These are phyloP conservation scores for Fraxinus dipetala DNA, from an alignment of 305 asterid species.

Conservation along the genomic window DNA sequence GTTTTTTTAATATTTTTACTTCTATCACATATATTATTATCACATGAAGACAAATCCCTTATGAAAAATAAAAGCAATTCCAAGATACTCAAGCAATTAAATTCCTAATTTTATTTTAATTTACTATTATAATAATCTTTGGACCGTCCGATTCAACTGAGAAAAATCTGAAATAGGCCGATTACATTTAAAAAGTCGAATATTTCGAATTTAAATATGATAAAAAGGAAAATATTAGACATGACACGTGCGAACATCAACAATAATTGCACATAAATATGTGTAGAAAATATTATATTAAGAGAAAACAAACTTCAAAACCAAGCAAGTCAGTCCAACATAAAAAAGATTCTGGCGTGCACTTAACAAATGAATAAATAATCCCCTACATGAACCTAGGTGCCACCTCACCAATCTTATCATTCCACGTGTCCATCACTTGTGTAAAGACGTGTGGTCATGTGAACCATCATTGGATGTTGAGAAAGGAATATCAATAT, in stretches of 20 bases:
- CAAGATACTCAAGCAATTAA: not conserved
- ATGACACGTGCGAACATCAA: slow-evolving; percentile 36
- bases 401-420: slow-evolving; percentile 24
- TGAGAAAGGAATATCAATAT: slow-evolving; percentile 26
- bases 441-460: slow-evolving; percentile 37
- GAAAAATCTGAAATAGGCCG: not conserved
- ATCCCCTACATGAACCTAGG: slow-evolving; percentile 26
- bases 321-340: slow-evolving; percentile 33
- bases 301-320: slow-evolving; percentile 35
- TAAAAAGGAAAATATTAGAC: slow-evolving; percentile 15
- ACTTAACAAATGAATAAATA: slow-evolving; percentile 22
- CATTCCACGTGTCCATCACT: slow-evolving; percentile 28
- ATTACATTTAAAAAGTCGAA: not conserved
- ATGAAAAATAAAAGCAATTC: not conserved
- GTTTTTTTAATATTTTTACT: not conserved
- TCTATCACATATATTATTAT: not conserved
- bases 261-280: slow-evolving; percentile 15
- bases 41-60: not conserved
- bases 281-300: slow-evolving; percentile 7
- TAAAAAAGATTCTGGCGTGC: slow-evolving; percentile 40
- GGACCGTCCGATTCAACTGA: not conserved
- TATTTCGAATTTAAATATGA: not conserved
- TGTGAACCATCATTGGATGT: slow-evolving; percentile 41
- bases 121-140: too few species aligned
- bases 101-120: not conserved